Base-by-base conservation (phyloP, 2,329 filamentous ascomycete genomes). In the Calonectria ilicicola region DNA sequence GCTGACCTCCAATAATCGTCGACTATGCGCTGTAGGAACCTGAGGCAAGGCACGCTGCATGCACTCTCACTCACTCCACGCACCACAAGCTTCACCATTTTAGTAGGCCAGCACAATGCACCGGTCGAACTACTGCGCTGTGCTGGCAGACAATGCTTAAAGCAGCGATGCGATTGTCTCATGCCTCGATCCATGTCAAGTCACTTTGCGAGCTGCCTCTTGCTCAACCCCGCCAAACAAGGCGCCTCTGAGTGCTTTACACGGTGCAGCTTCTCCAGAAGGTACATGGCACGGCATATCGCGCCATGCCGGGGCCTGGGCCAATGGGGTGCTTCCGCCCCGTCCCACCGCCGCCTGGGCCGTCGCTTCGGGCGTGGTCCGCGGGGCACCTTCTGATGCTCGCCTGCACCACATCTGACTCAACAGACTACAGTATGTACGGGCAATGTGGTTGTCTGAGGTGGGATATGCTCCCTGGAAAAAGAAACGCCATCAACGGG, bases 231-330 rank as follows among this genome's bases (percentile, higher is more conserved):
- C 76, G 76, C 76, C 66, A 72, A 72, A 70, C 51, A 67, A 21
- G 58, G 74, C 74, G 71, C 74, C 77, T 71, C 67, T 67, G 17
- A 49, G 74, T 76, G 71, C 77, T 78, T 70, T 72, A 74, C 70
- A 64, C 75, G 75, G 80, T 80, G 79, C 75, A 73, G 74, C 35
- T 53, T 76, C 80, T 76, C 80, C 14, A 66, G 70, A 70, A 72
- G 74, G 35, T 79, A 80, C 77, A 74, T 69, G 42, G 58, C 63
- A 51, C 72, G 72, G 56, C 67, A 67, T 65, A 74, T 72, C 73
- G 62, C 70, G 64, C 14, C 5, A 72, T 49, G 71, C 73, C 68
- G 66, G 67, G 66, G 35, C 29, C 5, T 26, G 2, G 17, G 1
- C 78, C 77, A 80, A 78, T 79, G 66, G 76, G 73, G 73, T 74